Evolutionary conservation across 164 flowering plant species (phyloP).

Genomic region (Piper betle): DNA sequence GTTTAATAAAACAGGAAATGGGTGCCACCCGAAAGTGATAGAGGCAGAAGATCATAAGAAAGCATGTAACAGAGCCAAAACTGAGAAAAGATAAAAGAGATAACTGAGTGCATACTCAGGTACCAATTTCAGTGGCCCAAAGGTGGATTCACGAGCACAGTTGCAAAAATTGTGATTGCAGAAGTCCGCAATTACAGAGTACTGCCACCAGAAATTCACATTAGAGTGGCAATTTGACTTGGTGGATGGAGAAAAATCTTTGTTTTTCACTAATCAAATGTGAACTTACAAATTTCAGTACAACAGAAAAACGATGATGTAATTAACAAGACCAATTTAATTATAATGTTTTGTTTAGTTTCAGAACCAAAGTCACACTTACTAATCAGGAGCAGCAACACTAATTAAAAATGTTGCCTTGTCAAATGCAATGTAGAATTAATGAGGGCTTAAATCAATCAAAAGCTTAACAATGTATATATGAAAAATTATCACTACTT

Average conservation of each 20-base stretch:
- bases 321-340: background rate
- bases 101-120: background rate
- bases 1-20: slow-evolving; percentile 32
- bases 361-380: no score
- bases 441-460: no score
- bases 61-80: background rate
- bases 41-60: slow-evolving; percentile 4
- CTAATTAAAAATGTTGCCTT: no score
- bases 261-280: background rate
- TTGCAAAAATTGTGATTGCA: slow-evolving; percentile 41
- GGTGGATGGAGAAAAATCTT: background rate
- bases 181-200: slow-evolving; percentile 43
- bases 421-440: no score
- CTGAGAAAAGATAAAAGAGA: background rate
- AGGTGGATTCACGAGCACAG: slow-evolving; percentile 21
- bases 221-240: background rate
- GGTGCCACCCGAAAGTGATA: slow-evolving; percentile 50
- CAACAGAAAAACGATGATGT: background rate
- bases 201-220: slow-evolving; percentile 32
- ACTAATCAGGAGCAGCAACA: no score
- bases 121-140: slow-evolving; percentile 45
- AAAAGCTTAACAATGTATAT: no score
- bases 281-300: no score
- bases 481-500: no score
- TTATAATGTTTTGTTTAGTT: no score